A percentile compares a stretch with the other conserved stretches of the same genome.
phyloP scores from a whole-genome alignment of 441 rosid genomes.

The Populus trichocarpa region DNA sequence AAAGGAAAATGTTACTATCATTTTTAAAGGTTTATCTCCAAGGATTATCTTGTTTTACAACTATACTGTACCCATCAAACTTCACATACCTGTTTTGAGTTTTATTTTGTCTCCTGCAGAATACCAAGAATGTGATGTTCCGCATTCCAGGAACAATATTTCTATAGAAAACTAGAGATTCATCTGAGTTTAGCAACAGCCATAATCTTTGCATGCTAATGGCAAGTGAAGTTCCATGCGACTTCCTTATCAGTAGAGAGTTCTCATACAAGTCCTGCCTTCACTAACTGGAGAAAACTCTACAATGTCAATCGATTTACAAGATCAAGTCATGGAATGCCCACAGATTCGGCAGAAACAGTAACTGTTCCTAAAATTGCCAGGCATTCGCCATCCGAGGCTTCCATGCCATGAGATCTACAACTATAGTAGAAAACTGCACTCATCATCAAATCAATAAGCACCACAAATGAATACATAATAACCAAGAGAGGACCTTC shows the following conservation, averaged over 20 bases:
- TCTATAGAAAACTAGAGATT: neutral
- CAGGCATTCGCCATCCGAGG: conserved; percentile 38
- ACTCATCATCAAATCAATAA: conserved; percentile 81
- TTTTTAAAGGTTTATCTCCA: neutral
- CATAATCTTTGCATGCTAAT: neutral
- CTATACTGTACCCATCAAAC: neutral
- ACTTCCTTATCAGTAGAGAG: neutral
- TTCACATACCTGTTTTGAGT: neutral
- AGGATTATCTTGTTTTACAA: neutral
- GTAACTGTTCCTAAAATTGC: conserved; percentile 47
- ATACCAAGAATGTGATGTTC: neutral
- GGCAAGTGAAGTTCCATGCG: neutral
- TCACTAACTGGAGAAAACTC: conserved; percentile 12
- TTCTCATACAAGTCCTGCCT: neutral
- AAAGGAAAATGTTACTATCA: neutral
- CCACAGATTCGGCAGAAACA: conserved; percentile 22
- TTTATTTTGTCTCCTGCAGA: conserved; percentile 1
- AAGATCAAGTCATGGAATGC: conserved; percentile 16
- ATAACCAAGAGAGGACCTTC: conserved; percentile 85
- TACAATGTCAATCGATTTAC: conserved; percentile 8
- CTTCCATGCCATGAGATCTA: conserved; percentile 60
- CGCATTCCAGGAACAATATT: neutral
- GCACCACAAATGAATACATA: conserved; percentile 83
- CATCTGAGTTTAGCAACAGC: conserved; percentile 1
- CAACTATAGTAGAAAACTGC: conserved; percentile 89